These are phyloP conservation scores for Rhodotorula babjevae DNA, from an alignment of 768 basidiomycete species.

Conservation along the genomic window DNA sequence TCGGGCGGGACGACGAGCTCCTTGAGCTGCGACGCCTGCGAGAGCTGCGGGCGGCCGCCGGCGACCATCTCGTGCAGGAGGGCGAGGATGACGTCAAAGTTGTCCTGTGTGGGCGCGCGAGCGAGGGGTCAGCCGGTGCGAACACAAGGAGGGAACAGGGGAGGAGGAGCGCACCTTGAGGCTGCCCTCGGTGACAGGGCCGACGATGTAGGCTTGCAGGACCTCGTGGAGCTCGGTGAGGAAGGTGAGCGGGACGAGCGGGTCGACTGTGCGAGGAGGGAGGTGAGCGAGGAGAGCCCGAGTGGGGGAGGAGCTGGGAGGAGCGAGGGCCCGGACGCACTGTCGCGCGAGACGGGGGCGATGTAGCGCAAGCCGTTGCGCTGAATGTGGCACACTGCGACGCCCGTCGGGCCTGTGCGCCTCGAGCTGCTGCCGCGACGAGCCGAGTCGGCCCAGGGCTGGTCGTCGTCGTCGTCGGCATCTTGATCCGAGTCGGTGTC, in stretches of 20 bases:
- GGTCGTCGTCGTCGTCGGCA: not conserved
- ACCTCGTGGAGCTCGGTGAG: constrained; percentile 30
- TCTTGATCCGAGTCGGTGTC: too few species aligned
- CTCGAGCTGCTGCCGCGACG: not conserved
- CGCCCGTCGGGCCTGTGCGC: not conserved
- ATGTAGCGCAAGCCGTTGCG: constrained; percentile 19
- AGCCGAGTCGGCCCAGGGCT: not conserved
- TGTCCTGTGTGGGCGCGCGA: constrained; percentile 24
- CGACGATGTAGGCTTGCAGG: constrained; percentile 26
- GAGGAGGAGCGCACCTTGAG: constrained; percentile 23
- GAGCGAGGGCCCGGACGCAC: not conserved
- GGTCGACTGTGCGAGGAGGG: constrained; percentile 18
- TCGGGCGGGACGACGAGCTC: constrained; percentile 31
- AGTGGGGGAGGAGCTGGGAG: too few species aligned
- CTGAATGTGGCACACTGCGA: constrained; percentile 21
- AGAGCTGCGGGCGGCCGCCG: constrained; percentile 25
- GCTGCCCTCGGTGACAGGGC: constrained; percentile 27
- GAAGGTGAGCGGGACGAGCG: constrained; percentile 32
- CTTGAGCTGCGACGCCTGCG: constrained; percentile 19
- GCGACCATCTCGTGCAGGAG: constrained; percentile 36
- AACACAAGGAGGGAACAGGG: too few species aligned
- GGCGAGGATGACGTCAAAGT: constrained; percentile 38
- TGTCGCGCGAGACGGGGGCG: constrained; percentile 9
- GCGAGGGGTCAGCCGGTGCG: too few species aligned
- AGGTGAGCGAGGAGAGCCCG: not conserved